Evolutionary conservation across 352 stramenopile genomes (phyloP).

Genomic region (Globisporangium rhizosaccharum): DNA sequence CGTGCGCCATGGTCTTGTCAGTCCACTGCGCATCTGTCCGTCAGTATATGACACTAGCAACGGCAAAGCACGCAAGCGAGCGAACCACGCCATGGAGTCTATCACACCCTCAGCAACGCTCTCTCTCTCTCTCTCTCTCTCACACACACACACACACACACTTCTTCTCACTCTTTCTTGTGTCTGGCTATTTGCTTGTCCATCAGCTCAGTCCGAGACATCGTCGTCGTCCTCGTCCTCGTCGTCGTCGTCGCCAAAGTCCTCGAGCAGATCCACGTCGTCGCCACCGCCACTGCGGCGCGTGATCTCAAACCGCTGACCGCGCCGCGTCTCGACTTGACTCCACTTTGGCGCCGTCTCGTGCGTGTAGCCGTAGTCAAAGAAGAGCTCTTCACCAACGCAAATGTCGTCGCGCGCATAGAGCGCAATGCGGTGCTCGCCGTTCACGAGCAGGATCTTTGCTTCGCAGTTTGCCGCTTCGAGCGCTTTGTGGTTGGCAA

Average conservation of each 20-base stretch:
- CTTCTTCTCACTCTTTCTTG: too few relatives aligned
- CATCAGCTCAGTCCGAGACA: slow-evolving; percentile 5
- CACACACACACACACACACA: too few relatives aligned
- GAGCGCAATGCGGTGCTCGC: slow-evolving; percentile 89
- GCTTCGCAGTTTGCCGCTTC: slow-evolving; percentile 77
- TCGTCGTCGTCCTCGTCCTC: slow-evolving; percentile 7
- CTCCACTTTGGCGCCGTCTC: slow-evolving; percentile 60
- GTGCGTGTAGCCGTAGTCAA: slow-evolving; percentile 74
- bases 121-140: too few relatives aligned
- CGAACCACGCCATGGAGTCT: too few relatives aligned
- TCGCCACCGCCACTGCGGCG: not conserved
- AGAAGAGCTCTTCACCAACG: slow-evolving; percentile 73
- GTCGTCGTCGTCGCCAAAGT: slow-evolving; percentile 11
- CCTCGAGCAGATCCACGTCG: slow-evolving; percentile 4
- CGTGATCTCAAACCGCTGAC: slow-evolving; percentile 4
- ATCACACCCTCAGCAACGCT: too few relatives aligned
- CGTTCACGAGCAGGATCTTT: slow-evolving; percentile 80
- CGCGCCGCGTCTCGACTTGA: slow-evolving; percentile 19
- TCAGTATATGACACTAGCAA: too few relatives aligned
- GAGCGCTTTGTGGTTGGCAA: slow-evolving; percentile 78
- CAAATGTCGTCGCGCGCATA: slow-evolving; percentile 87
- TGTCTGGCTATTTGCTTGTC: too few relatives aligned
- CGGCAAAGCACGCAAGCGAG: too few relatives aligned
- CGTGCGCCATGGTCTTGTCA: too few relatives aligned
- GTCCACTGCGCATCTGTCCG: too few relatives aligned